A percentile compares a stretch with the other conserved stretches of the same genome.
Conservation (phyloP, 163 green algal genomes). For the Scenedesmus sp. region DNA sequence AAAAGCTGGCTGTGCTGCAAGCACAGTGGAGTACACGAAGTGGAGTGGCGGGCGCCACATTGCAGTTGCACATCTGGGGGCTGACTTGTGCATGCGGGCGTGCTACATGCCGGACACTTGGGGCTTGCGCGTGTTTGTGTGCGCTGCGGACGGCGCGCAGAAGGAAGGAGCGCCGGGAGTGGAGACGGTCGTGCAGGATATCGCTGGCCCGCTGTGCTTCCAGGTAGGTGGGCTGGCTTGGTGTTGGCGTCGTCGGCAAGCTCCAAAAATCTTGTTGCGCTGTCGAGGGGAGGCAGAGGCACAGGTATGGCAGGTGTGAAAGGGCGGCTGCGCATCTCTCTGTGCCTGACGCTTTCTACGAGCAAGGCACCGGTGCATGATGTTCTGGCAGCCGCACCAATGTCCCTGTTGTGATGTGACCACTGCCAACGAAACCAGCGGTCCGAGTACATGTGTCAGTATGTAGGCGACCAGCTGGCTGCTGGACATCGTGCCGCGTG, state of each 20-base stretch:
- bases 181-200: conserved; percentile 48
- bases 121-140: conserved; percentile 59
- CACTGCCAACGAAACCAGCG: no score
- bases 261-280: no score
- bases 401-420: no score
- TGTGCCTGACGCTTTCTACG: no score
- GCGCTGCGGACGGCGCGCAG: neutral
- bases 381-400: no score
- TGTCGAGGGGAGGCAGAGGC: no score
- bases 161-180: conserved; percentile 28
- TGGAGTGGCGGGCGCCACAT: conserved; percentile 57
- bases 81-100: conserved; percentile 62
- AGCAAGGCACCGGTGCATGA: no score
- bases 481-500: neutral
- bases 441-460: no score
- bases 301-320: no score
- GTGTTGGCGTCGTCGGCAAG: no score
- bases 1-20: conserved; percentile 55
- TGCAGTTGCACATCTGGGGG: conserved; percentile 57
- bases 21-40: conserved; percentile 62
- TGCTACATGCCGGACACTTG: conserved; percentile 62
- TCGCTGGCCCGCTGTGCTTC: conserved; percentile 66
- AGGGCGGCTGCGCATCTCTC: no score
- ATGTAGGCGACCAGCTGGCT: conserved; percentile 50
- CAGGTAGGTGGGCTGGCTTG: conserved; percentile 53